phyloP scores from a whole-genome alignment of 1,284 basidiomycete genomes.

The Cryptococcus amylolentus region DNA sequence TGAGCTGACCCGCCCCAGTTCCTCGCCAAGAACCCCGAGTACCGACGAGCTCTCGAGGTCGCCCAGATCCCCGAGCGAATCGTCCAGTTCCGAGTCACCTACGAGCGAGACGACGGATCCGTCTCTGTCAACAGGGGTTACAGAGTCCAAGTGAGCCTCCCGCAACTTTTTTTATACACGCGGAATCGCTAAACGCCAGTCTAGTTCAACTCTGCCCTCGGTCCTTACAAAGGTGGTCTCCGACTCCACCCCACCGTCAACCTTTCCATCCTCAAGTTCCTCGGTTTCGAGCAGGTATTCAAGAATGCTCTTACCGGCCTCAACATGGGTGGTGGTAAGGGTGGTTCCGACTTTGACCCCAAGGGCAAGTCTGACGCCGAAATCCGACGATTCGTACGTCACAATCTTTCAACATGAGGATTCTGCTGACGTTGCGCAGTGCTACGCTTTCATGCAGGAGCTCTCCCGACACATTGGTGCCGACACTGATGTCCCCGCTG shows the following conservation, averaged over 20 bases:
- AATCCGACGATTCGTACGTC: slow-evolving; percentile 64
- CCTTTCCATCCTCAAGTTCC: slow-evolving; percentile 80
- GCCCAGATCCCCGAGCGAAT: slow-evolving; percentile 69
- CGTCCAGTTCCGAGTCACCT: slow-evolving; percentile 73
- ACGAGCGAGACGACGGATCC: slow-evolving; percentile 70
- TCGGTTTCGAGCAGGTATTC: slow-evolving; percentile 78
- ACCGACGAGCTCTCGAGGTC: slow-evolving; percentile 67
- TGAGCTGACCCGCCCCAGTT: slow-evolving; percentile 48
- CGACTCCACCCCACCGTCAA: slow-evolving; percentile 78
- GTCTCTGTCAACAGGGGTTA: slow-evolving; percentile 72
- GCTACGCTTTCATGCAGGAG: slow-evolving; percentile 66
- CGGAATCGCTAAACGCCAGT: not conserved
- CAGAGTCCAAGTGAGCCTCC: slow-evolving; percentile 61
- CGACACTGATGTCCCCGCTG: slow-evolving; percentile 76
- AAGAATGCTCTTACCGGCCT: slow-evolving; percentile 79
- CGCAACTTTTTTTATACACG: not conserved
- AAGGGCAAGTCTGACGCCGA: slow-evolving; percentile 76
- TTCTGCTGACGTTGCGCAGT: slow-evolving; percentile 19
- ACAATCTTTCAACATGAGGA: not conserved
- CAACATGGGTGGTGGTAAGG: slow-evolving; percentile 71
- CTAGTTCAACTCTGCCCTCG: slow-evolving; percentile 75
- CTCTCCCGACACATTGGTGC: slow-evolving; percentile 66
- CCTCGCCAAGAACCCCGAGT: slow-evolving; percentile 66
- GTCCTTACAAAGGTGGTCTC: slow-evolving; percentile 79
- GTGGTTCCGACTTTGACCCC: slow-evolving; percentile 71